phyloP scores from a whole-genome alignment of 371 early-diverging fungal species.

The Mortierella sp. region DNA sequence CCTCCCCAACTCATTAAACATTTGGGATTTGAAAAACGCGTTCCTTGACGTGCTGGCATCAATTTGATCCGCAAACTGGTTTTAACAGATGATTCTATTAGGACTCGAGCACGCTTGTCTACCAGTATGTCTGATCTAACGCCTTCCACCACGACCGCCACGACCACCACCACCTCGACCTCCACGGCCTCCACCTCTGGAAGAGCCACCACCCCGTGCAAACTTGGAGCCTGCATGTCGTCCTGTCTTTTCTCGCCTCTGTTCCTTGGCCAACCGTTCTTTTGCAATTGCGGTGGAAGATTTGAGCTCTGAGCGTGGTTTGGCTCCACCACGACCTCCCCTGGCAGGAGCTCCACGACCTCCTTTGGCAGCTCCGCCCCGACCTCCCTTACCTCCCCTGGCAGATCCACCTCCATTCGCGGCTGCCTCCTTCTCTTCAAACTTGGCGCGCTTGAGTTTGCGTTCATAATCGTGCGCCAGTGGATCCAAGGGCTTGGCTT shows the following conservation, averaged over 20 bases:
- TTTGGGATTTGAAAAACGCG: neutral
- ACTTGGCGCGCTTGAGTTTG: slow-evolving; percentile 70
- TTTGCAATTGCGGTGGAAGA: slow-evolving; percentile 86
- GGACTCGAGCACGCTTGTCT: too few relatives aligned
- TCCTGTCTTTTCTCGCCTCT: slow-evolving; percentile 76
- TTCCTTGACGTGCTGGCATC: neutral
- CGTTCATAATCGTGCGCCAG: slow-evolving; percentile 71
- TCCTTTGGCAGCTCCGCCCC: slow-evolving; percentile 38
- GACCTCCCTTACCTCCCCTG: too few relatives aligned
- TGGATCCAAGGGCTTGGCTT: slow-evolving; percentile 73
- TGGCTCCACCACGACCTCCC: slow-evolving; percentile 56
- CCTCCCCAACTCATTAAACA: neutral
- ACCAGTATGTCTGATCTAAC: too few relatives aligned
- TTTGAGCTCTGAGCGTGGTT: slow-evolving; percentile 83
- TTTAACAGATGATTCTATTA: neutral
- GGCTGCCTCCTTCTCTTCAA: slow-evolving; percentile 63
- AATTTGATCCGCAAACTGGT: slow-evolving; percentile 8
- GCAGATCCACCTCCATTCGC: slow-evolving; percentile 16
- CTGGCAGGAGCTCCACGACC: slow-evolving; percentile 54
- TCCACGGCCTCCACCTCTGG: slow-evolving; percentile 23
- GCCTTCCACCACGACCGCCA: slow-evolving; percentile 40
- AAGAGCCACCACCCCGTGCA: slow-evolving; percentile 34
- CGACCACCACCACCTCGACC: slow-evolving; percentile 21
- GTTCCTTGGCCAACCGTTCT: slow-evolving; percentile 81
- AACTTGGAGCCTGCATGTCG: slow-evolving; percentile 57